phyloP scores from a whole-genome alignment of 2,329 filamentous ascomycete genomes.

The Neofusicoccum sp. region DNA sequence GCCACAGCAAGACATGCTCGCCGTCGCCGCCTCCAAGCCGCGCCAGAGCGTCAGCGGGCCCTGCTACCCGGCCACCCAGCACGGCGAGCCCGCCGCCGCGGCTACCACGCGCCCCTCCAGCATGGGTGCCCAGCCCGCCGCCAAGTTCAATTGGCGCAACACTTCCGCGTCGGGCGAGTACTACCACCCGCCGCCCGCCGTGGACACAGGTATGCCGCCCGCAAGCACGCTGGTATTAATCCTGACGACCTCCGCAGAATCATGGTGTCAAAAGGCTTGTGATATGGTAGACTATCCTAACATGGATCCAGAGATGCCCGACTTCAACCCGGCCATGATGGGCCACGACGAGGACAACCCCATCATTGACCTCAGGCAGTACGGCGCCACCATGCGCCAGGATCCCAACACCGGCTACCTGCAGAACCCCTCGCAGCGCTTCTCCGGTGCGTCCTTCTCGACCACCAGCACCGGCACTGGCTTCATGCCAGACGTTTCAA shows the following conservation, averaged over 20 bases:
- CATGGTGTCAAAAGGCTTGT: conserved; percentile 41
- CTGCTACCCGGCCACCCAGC: conserved; percentile 28
- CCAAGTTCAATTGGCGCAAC: conserved; percentile 23
- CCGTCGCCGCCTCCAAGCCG: not conserved
- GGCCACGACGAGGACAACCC: conserved; percentile 43
- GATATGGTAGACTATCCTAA: conserved; percentile 38
- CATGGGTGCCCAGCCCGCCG: not conserved
- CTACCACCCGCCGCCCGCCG: conserved; percentile 33
- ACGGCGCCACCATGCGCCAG: conserved; percentile 25
- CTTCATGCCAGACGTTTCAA: conserved; percentile 65
- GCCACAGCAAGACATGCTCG: conserved; percentile 23
- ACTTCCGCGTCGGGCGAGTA: conserved; percentile 34
- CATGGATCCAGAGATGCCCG: conserved; percentile 41
- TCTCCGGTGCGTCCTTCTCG: conserved; percentile 74
- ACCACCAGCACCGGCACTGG: conserved; percentile 64
- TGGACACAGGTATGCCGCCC: conserved; percentile 40
- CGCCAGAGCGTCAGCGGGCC: conserved; percentile 14
- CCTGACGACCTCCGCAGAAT: conserved; percentile 35
- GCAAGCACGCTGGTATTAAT: not conserved
- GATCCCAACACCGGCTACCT: conserved; percentile 39
- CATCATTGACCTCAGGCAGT: conserved; percentile 45
- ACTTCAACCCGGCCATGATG: conserved; percentile 41
- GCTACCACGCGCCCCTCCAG: conserved; percentile 12
- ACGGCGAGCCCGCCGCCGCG: not conserved
- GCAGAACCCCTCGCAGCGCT: conserved; percentile 60